Conservation (phyloP, 169 alveolate species). For the Babesia gibsoni region DNA sequence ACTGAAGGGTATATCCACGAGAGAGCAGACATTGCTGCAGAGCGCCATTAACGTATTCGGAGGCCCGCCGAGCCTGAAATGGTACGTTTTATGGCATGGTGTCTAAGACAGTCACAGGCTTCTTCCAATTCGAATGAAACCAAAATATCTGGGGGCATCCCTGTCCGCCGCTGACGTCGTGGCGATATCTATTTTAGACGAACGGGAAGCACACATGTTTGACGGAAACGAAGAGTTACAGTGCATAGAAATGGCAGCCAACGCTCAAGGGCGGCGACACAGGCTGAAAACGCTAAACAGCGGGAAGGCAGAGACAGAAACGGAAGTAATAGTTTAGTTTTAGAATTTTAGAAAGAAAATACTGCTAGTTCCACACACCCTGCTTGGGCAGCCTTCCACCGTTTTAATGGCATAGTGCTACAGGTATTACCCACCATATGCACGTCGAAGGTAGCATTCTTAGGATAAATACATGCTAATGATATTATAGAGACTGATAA, state of each 20-base stretch:
- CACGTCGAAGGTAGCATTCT: too few relatives aligned
- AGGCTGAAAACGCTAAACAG: too few relatives aligned
- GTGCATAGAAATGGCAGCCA: neutral
- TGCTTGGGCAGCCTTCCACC: too few relatives aligned
- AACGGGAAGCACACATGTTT: neutral
- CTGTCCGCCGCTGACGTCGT: slow-evolving; percentile 19
- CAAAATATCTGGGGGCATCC: neutral
- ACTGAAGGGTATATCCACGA: slow-evolving; percentile 5
- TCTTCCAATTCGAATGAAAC: slow-evolving; percentile 16
- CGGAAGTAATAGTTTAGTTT: too few relatives aligned
- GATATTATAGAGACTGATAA: too few relatives aligned
- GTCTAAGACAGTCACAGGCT: slow-evolving; percentile 2
- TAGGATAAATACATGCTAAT: too few relatives aligned
- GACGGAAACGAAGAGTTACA: slow-evolving; percentile 25
- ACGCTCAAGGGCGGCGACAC: neutral
- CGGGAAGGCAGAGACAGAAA: too few relatives aligned
- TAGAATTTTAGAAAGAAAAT: too few relatives aligned
- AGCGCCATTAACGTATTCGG: slow-evolving; percentile 28
- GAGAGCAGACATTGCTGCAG: slow-evolving; percentile 10
- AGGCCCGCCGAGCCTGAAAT: neutral
- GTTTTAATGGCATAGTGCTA: too few relatives aligned
- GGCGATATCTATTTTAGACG: slow-evolving; percentile 26
- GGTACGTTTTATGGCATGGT: neutral
- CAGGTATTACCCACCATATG: too few relatives aligned
- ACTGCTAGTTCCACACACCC: too few relatives aligned